Evolutionary conservation across 495 filamentous ascomycete genomes (phyloP).

Genomic region (Cercophora scortea): DNA sequence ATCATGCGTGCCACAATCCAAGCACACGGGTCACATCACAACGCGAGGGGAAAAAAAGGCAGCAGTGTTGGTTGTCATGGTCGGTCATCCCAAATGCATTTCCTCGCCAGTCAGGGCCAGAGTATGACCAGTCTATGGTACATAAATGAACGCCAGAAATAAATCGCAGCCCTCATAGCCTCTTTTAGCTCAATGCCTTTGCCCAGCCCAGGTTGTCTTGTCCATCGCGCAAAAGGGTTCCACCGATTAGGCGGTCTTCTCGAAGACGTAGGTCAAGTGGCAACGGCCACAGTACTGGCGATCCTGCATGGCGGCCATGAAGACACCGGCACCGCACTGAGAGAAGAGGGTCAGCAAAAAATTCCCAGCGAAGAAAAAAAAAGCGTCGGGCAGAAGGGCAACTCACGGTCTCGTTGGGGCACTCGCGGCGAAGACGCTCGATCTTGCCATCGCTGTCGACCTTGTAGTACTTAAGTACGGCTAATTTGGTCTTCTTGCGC

Average conservation of each 20-base stretch:
- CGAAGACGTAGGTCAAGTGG: constrained; percentile 99
- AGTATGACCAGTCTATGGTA: constrained; percentile 25
- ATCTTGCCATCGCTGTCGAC: constrained; percentile 99
- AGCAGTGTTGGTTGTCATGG: constrained; percentile 1
- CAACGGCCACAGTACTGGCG: constrained; percentile 99
- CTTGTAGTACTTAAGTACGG: constrained; percentile 99
- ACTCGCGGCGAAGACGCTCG: constrained; percentile 96
- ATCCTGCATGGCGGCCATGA: constrained; percentile 99
- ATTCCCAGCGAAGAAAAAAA: neutral
- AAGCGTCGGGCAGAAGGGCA: neutral
- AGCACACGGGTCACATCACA: neutral
- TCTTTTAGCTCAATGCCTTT: constrained; percentile 21
- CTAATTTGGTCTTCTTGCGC: constrained; percentile 99
- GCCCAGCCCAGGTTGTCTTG: constrained; percentile 1
- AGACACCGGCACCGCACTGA: constrained; percentile 97
- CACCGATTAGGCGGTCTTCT: constrained; percentile 47
- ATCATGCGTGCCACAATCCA: too few relatives aligned
- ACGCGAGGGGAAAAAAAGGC: neutral
- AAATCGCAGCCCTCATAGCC: constrained; percentile 6
- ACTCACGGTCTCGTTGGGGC: constrained; percentile 82
- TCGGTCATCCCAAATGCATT: constrained; percentile 24
- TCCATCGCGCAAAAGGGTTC: too few relatives aligned
- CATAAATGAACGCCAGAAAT: constrained; percentile 28
- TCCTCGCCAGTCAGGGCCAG: constrained; percentile 26
- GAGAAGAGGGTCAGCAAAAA: constrained; percentile 17